Evolutionary conservation across 1,139 yeast species (phyloP), one percentile per base, ranked within the genome.

Genomic region (Debaryomyces udenii): DNA sequence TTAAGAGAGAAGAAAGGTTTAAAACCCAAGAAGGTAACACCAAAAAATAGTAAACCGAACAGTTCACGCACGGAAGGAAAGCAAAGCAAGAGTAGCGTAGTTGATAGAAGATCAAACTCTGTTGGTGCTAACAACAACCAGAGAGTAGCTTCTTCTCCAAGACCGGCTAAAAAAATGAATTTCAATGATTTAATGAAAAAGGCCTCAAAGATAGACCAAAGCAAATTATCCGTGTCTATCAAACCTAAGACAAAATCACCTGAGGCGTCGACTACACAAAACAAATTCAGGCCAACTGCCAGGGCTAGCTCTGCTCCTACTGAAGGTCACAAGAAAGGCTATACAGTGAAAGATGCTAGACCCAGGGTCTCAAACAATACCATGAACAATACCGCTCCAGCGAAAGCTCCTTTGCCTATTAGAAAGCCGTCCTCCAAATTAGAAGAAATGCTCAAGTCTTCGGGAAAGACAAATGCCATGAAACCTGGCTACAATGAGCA

Each of bases 111-210:
- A 7, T 27, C 11, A 17, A 11, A 13, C 10, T 15, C 23, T n/a
- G 3, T 20, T 4, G 13, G 11, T 16, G 4, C 37, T n/a, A 2
- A 5, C 9, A 26, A 11, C 54, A 55, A 30, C 14, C 47, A 23
- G 50, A 43, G 36, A 41, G 48, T 14, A 29, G 37, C 5, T 27
- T 46, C 6, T 33, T 45, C 46, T 31, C 38, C 32, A 30, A 35
- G 13, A 35, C 55, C 57, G 10, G 52, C 50, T 9, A 76, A 80
- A 50, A 83, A 82, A 52, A 60, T 83, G 57, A 72, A 81, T 9
- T 86, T 83, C 53, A 76, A 75, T 36, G 88, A 84, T 43, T 65
- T 86, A 45, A 83, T 85, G 88, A 79, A 78, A 49, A 79, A 80
- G 54, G 93, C 93, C 0, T 79, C 80, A n/a, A 63, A 66, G 22